phyloP scores from a whole-genome alignment of 1,284 basidiomycete genomes.

The Malassezia dermatis region DNA sequence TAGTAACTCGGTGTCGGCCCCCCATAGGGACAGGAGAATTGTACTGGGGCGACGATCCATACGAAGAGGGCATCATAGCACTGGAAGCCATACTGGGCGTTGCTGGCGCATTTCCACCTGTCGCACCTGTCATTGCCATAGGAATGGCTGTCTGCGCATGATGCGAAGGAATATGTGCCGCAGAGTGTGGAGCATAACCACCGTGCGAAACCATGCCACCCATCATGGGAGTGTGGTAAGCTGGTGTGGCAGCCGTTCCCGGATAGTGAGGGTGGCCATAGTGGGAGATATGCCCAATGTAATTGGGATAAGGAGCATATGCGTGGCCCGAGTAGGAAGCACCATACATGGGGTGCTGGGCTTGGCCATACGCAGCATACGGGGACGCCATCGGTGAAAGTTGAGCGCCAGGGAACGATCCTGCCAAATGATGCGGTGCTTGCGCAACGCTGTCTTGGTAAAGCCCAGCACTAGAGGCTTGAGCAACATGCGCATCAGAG shows the following conservation, averaged over 20 bases:
- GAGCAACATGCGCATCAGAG: constrained; percentile 13
- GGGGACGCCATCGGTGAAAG: constrained; percentile 15
- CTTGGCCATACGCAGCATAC: constrained; percentile 10
- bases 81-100: constrained; percentile 4
- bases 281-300: constrained; percentile 16
- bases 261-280: constrained; percentile 15
- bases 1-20: constrained; percentile 44
- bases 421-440: constrained; percentile 11
- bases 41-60: constrained; percentile 38
- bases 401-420: constrained; percentile 14
- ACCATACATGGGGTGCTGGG: constrained; percentile 17
- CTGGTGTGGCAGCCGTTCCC: constrained; percentile 3
- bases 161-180: constrained; percentile 11
- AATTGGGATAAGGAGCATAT: constrained; percentile 15
- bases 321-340: constrained; percentile 15
- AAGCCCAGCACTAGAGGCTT: constrained; percentile 6
- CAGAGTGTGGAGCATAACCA: constrained; percentile 10
- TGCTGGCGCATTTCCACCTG: neutral
- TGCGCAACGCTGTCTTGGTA: constrained; percentile 11
- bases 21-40: constrained; percentile 39
- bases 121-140: constrained; percentile 1
- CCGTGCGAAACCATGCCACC: constrained; percentile 13
- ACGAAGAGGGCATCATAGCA: constrained; percentile 20
- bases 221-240: constrained; percentile 17
- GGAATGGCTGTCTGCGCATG: constrained; percentile 7